These are phyloP conservation scores for Pythium guiyangense DNA, from an alignment of 352 stramenopile genomes.

Conservation along the genomic window DNA sequence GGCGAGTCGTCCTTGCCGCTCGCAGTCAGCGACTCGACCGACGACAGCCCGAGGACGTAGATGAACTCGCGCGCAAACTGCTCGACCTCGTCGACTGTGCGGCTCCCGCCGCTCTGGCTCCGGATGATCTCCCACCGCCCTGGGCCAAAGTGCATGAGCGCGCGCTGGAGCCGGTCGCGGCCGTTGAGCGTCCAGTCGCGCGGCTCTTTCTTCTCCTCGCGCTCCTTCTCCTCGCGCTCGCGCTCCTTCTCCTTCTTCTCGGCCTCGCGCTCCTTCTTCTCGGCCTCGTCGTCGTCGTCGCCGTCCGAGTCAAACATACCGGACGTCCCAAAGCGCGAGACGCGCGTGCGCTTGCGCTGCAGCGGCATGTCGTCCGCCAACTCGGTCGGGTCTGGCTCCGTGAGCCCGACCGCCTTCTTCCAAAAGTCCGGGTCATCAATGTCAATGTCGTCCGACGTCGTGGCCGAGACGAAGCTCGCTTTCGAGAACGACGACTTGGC, in stretches of 20 bases:
- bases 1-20: constrained; percentile 76
- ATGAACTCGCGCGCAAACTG: constrained; percentile 84
- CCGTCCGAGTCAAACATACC: constrained; percentile 59
- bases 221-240: constrained; percentile 46
- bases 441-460: constrained; percentile 92
- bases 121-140: constrained; percentile 86
- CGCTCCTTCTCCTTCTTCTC: constrained; percentile 38
- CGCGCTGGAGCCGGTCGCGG: constrained; percentile 75
- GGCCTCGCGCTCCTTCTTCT: constrained; percentile 26
- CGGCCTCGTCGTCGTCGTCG: constrained; percentile 55
- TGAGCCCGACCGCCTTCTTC: constrained; percentile 95
- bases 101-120: constrained; percentile 83
- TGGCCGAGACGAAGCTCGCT: constrained; percentile 89
- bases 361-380: constrained; percentile 57
- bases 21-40: constrained; percentile 32
- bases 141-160: constrained; percentile 87
- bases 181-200: constrained; percentile 87
- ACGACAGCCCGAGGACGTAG: constrained; percentile 79
- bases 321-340: constrained; percentile 67
- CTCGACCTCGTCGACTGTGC: constrained; percentile 79
- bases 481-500: constrained; percentile 89
- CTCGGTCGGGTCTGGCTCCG: constrained; percentile 63
- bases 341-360: constrained; percentile 83
- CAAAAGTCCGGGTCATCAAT: constrained; percentile 99
- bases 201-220: constrained; percentile 59